A percentile compares a stretch with the other conserved stretches of the same genome.
Evolutionary conservation across 768 basidiomycete species (phyloP).

Genomic region (Amanita jacksonii): DNA sequence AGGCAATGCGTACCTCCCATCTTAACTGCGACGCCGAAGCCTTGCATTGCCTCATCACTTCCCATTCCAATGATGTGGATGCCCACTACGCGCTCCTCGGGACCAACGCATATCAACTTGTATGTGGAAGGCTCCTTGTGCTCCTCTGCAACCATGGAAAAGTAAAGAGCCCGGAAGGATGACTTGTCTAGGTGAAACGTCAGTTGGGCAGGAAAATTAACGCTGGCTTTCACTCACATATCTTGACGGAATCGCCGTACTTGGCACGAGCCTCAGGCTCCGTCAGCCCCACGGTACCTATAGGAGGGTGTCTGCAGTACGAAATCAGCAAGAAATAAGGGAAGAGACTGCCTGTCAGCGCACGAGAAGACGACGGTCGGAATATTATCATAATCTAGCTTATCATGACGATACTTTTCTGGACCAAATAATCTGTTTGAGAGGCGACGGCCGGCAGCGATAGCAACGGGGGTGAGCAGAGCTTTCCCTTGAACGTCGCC

Average conservation of each 20-base stretch:
- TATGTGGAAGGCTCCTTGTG: constrained; percentile 95
- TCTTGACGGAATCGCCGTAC: constrained; percentile 84
- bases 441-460: constrained; percentile 86
- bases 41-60: constrained; percentile 92
- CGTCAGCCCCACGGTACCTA: constrained; percentile 92
- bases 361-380: constrained; percentile 96
- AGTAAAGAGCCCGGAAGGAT: constrained; percentile 79
- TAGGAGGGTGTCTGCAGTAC: constrained; percentile 72
- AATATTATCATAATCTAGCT: constrained; percentile 83
- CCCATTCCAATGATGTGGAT: constrained; percentile 88
- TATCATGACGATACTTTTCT: constrained; percentile 76
- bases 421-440: constrained; percentile 89
- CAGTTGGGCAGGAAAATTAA: neutral
- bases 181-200: constrained; percentile 51
- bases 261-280: constrained; percentile 84
- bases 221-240: constrained; percentile 51
- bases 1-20: constrained; percentile 56
- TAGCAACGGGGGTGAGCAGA: constrained; percentile 92
- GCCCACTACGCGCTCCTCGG: constrained; percentile 94
- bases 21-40: constrained; percentile 95
- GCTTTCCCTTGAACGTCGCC: constrained; percentile 94
- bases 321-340: neutral
- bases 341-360: constrained; percentile 23
- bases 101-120: constrained; percentile 82
- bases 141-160: constrained; percentile 77